Conservation (phyloP, 2,329 filamentous ascomycete genomes). For the Neofusicoccum cordaticola region DNA sequence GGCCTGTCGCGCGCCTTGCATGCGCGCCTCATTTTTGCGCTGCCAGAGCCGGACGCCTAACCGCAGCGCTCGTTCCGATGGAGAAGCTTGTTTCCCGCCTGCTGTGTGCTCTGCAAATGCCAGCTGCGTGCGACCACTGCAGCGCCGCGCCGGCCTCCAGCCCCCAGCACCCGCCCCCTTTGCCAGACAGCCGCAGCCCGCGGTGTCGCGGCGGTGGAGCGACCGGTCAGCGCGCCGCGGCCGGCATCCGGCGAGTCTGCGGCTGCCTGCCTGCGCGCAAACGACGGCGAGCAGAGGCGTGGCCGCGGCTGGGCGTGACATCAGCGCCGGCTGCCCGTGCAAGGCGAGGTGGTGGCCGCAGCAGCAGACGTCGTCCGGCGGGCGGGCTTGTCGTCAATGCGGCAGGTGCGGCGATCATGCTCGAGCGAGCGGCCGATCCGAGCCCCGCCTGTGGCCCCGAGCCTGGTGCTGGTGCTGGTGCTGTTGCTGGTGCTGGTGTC, state of each 20-base stretch:
- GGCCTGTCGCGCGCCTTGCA: conserved; percentile 10
- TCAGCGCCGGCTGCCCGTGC: too few relatives aligned
- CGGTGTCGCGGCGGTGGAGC: not conserved
- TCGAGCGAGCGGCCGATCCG: conserved; percentile 9
- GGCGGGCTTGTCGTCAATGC: conserved; percentile 1
- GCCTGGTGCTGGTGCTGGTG: not conserved
- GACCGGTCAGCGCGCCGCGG: not conserved
- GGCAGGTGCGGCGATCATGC: conserved; percentile 10
- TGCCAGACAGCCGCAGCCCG: too few relatives aligned
- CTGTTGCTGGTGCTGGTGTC: not conserved
- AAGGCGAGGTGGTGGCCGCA: too few relatives aligned
- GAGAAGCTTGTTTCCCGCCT: conserved; percentile 2
- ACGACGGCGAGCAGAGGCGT: not conserved
- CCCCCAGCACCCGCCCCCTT: too few relatives aligned
- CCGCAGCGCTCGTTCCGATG: not conserved
- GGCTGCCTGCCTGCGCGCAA: conserved; percentile 6
- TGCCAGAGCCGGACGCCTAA: not conserved
- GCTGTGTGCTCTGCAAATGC: not conserved
- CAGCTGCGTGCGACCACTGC: not conserved
- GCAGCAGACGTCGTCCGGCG: not conserved
- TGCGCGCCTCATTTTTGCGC: conserved; percentile 15
- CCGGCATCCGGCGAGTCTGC: not conserved
- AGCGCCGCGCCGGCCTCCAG: not conserved
- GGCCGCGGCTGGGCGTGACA: not conserved
- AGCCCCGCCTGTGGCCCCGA: not conserved